Evolutionary conservation across 805 yeast genomes (phyloP).

Genomic region (Saccharomycopsis sp.): DNA sequence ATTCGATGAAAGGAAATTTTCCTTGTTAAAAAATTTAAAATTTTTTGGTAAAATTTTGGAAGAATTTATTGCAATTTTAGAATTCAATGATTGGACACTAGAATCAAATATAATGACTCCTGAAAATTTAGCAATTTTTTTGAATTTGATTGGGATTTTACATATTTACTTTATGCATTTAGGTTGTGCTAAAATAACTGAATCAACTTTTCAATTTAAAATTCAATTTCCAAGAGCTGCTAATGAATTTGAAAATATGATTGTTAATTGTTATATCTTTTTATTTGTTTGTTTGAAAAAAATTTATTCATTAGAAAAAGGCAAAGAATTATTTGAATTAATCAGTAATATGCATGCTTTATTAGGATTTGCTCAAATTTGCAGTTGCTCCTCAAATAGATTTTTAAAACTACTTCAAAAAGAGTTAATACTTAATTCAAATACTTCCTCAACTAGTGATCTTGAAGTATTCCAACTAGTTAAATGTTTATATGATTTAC

Average conservation of each 20-base stretch:
- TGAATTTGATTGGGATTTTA: neutral
- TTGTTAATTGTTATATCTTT: slow-evolving; percentile 7
- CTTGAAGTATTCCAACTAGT: slow-evolving; percentile 69
- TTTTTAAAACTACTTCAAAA: slow-evolving; percentile 53
- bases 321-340: slow-evolving; percentile 37
- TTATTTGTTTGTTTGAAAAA: slow-evolving; percentile 3
- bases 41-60: slow-evolving; percentile 4
- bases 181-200: neutral
- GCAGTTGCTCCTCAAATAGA: slow-evolving; percentile 53
- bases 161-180: slow-evolving; percentile 6
- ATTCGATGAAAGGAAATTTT: neutral
- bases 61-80: slow-evolving; percentile 2
- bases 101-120: too few relatives aligned
- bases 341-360: slow-evolving; percentile 60
- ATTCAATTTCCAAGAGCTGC: neutral
- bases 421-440: slow-evolving; percentile 34
- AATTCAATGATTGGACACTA: slow-evolving; percentile 4
- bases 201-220: neutral
- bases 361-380: slow-evolving; percentile 57
- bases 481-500: slow-evolving; percentile 67
- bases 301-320: too few relatives aligned
- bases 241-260: slow-evolving; percentile 5
- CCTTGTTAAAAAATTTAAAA: slow-evolving; percentile 4
- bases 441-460: slow-evolving; percentile 24
- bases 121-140: too few relatives aligned